A percentile compares a stretch with the other conserved stretches of the same genome.
phyloP scores from a whole-genome alignment of 306 rosid genomes.

The Myrica gale region DNA sequence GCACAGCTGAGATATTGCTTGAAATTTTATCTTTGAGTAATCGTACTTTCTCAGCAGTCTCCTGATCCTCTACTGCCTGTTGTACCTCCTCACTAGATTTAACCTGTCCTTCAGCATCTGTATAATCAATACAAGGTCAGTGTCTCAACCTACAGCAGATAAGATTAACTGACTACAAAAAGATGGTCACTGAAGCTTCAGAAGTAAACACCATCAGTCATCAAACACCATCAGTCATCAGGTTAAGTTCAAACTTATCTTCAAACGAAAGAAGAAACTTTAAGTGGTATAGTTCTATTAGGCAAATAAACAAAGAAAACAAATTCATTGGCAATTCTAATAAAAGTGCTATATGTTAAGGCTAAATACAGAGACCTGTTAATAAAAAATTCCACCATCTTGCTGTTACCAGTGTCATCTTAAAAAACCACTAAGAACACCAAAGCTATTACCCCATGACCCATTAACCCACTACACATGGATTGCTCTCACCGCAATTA shows the following conservation, averaged over 20 bases:
- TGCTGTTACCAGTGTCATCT: not conserved
- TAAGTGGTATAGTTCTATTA: not conserved
- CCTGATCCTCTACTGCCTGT: constrained; percentile 40
- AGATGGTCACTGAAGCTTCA: not conserved
- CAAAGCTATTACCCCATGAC: no score
- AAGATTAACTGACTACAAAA: not conserved
- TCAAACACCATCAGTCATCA: not conserved
- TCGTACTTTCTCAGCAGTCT: constrained; percentile 49
- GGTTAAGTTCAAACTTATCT: not conserved
- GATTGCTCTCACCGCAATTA: no score
- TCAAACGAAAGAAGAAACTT: not conserved
- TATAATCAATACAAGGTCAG: constrained; percentile 12
- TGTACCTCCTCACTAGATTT: constrained; percentile 27
- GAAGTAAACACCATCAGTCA: not conserved
- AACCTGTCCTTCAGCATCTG: constrained; percentile 44
- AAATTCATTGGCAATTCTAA: not conserved
- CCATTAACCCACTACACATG: no score
- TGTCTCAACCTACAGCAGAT: not conserved
- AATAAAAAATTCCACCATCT: not conserved
- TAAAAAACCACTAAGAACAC: not conserved
- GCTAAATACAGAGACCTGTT: not conserved
- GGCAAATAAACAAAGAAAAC: not conserved
- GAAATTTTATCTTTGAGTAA: constrained; percentile 65
- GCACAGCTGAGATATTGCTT: constrained; percentile 55
- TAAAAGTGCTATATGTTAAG: not conserved